These are phyloP conservation scores for Tolypocladium tropicale DNA, from an alignment of 2,329 filamentous ascomycete genomes.

Conservation along the genomic window DNA sequence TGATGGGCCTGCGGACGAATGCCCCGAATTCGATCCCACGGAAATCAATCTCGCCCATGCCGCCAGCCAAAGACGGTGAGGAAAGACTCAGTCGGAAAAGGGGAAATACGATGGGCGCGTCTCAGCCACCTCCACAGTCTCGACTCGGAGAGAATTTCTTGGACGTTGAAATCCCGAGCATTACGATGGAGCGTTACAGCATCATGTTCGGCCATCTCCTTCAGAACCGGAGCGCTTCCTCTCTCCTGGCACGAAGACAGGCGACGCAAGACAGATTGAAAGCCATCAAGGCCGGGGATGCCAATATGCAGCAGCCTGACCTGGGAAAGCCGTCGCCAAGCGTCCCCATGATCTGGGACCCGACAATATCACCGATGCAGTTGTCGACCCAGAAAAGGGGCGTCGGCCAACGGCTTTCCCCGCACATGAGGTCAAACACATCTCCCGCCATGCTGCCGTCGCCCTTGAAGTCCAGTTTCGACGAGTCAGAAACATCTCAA, in stretches of 20 bases:
- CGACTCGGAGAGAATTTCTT: constrained; percentile 31
- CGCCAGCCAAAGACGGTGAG: background rate
- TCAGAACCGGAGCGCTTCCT: constrained; percentile 26
- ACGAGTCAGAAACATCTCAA: constrained; percentile 1
- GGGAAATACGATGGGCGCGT: background rate
- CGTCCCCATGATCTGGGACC: background rate
- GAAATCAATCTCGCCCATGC: background rate
- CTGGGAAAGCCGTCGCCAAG: constrained; percentile 26
- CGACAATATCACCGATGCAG: constrained; percentile 35
- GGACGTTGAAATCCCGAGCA: constrained; percentile 69
- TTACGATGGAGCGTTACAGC: constrained; percentile 81
- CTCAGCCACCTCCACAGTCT: background rate
- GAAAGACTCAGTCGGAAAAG: background rate
- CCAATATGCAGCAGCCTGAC: constrained; percentile 17
- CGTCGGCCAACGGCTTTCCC: constrained; percentile 17
- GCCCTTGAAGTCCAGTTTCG: constrained; percentile 26
- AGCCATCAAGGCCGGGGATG: constrained; percentile 22
- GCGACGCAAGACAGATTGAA: constrained; percentile 48
- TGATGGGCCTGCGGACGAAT: background rate
- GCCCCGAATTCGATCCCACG: background rate
- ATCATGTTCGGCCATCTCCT: constrained; percentile 83
- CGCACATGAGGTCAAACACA: constrained; percentile 42
- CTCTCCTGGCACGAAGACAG: constrained; percentile 45
- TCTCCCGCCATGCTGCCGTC: constrained; percentile 39
- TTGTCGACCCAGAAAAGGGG: background rate